phyloP scores from a whole-genome alignment of 2,329 filamentous ascomycete species.

The Pyrenophora teres region DNA sequence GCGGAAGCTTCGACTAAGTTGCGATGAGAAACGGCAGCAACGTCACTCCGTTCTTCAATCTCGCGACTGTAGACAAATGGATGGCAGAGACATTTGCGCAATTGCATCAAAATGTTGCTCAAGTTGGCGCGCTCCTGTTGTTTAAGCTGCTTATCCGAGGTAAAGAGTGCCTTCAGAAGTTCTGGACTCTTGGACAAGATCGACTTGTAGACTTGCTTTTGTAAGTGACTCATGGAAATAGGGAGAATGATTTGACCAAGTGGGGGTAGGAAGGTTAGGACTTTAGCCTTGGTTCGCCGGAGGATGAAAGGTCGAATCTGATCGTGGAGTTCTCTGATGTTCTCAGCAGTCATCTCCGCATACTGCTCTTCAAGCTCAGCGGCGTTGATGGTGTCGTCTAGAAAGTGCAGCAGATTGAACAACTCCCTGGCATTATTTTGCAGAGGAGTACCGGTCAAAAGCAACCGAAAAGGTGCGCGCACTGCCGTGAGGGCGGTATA shows the following conservation, averaged over 20 bases:
- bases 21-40: constrained; percentile 66
- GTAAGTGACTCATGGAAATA: constrained; percentile 90
- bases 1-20: constrained; percentile 90
- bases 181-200: constrained; percentile 90
- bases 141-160: constrained; percentile 63
- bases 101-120: constrained; percentile 93
- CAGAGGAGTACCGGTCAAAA: constrained; percentile 86
- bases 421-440: constrained; percentile 96
- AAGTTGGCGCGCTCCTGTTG: constrained; percentile 75
- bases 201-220: constrained; percentile 92
- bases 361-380: constrained; percentile 76
- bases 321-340: constrained; percentile 77
- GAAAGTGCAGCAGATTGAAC: constrained; percentile 95
- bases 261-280: constrained; percentile 87
- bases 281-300: constrained; percentile 84
- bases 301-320: constrained; percentile 76
- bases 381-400: constrained; percentile 75
- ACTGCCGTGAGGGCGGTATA: constrained; percentile 76
- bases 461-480: constrained; percentile 78
- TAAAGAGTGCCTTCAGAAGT: constrained; percentile 85
- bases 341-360: constrained; percentile 78
- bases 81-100: constrained; percentile 92
- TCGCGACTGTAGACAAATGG: constrained; percentile 91
- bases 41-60: constrained; percentile 79
- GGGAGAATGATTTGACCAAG: constrained; percentile 96